Percentiles rank a stretch among this genome's conserved stretches.
phyloP scores from a whole-genome alignment of 495 filamentous ascomycete species.

The Halenospora varia region DNA sequence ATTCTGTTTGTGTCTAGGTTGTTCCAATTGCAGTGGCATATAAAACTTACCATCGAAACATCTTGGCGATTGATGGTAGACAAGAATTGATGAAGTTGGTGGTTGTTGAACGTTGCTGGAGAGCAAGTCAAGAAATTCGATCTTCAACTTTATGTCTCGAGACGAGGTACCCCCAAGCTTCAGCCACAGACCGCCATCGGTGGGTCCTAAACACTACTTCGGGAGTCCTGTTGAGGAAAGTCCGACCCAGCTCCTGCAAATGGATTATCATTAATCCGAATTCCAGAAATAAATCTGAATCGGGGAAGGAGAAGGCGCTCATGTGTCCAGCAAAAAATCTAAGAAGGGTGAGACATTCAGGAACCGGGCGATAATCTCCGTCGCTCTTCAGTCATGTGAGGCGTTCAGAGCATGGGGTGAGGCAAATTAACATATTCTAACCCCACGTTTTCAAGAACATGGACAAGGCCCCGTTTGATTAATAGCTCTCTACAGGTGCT shows the following conservation, averaged over 20 bases:
- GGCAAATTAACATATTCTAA: background rate
- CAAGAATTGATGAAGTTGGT: background rate
- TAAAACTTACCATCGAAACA: conserved; percentile 23
- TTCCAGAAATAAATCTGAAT: background rate
- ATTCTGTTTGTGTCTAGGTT: background rate
- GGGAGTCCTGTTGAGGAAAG: background rate
- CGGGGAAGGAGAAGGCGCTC: background rate
- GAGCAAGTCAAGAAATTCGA: background rate
- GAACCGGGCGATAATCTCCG: background rate
- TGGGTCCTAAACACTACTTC: background rate
- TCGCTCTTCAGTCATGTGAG: background rate
- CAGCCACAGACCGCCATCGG: background rate
- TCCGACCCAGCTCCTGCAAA: background rate
- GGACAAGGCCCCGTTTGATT: background rate
- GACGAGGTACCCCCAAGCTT: background rate
- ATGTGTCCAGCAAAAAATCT: background rate
- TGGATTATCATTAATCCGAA: background rate
- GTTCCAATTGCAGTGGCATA: background rate
- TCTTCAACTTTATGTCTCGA: background rate
- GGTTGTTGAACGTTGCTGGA: background rate
- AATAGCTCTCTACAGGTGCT: conserved; percentile 23
- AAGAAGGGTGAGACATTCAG: background rate
- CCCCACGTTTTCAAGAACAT: background rate
- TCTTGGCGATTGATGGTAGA: conserved; percentile 8
- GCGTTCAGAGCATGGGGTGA: background rate